phyloP scores from a whole-genome alignment of 805 yeast species.

The Metschnikowia anglica region DNA sequence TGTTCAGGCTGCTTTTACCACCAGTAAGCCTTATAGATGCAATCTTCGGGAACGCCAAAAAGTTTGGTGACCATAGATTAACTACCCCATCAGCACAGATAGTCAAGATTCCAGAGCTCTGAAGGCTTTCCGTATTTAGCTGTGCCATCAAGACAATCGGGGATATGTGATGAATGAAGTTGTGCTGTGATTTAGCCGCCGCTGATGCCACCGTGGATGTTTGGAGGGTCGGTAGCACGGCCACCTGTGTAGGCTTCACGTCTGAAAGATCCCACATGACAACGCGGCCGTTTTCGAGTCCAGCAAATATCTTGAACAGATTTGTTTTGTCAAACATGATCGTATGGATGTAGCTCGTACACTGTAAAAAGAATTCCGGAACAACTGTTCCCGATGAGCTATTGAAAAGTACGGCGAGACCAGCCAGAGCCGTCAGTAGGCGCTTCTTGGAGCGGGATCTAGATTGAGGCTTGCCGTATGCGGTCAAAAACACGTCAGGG shows the following conservation, averaged over 20 bases:
- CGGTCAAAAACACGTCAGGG: constrained; percentile 18
- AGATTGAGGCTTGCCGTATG: constrained; percentile 11
- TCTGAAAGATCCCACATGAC: constrained; percentile 48
- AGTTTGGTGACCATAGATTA: constrained; percentile 22
- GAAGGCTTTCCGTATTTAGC: constrained; percentile 9
- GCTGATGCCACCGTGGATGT: constrained; percentile 15
- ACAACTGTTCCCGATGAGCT: constrained; percentile 12
- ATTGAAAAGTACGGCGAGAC: constrained; percentile 38
- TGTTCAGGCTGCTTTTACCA: not conserved
- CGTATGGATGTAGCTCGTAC: constrained; percentile 39
- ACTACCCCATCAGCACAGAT: constrained; percentile 21
- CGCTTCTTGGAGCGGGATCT: not conserved
- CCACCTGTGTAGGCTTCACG: constrained; percentile 17
- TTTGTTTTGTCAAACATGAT: constrained; percentile 42
- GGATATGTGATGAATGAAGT: constrained; percentile 15
- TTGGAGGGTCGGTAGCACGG: constrained; percentile 22
- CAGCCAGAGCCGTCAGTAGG: constrained; percentile 18
- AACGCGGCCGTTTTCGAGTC: constrained; percentile 49
- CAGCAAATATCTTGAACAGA: constrained; percentile 45
- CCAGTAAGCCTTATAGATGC: constrained; percentile 14
- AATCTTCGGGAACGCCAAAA: constrained; percentile 21
- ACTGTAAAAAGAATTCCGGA: constrained; percentile 42
- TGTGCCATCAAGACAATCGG: constrained; percentile 18
- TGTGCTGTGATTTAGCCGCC: constrained; percentile 4
- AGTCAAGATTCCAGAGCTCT: constrained; percentile 15